These are phyloP conservation scores for Lachancea dasiensis DNA, from an alignment of 805 yeast species.

Conservation along the genomic window DNA sequence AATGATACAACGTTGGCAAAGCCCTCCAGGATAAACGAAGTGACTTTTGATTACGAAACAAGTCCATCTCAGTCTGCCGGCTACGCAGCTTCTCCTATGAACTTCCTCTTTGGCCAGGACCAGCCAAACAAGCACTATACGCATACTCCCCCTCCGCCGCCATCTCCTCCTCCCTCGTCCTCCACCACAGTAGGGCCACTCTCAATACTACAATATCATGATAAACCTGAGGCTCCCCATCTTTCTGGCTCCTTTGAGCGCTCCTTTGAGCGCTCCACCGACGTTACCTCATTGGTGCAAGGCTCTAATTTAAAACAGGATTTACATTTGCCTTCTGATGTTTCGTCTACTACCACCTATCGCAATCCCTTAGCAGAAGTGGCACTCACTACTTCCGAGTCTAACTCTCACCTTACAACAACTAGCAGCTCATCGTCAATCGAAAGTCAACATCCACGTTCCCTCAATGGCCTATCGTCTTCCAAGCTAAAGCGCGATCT, in stretches of 20 bases:
- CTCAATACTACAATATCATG: too few species aligned
- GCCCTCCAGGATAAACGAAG: conserved; percentile 8
- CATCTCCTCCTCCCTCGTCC: too few species aligned
- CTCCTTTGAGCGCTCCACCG: too few species aligned
- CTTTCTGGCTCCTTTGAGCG: too few species aligned
- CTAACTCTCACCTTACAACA: neutral
- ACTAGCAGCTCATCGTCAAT: conserved; percentile 1
- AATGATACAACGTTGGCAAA: conserved; percentile 9
- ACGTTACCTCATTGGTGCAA: neutral
- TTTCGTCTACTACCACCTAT: neutral
- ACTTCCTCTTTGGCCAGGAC: conserved; percentile 3
- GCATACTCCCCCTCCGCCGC: conserved; percentile 6
- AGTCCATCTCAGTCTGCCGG: too few species aligned
- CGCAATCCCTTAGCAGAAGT: conserved; percentile 2
- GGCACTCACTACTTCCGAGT: neutral
- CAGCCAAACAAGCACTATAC: neutral
- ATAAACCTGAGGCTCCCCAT: too few species aligned
- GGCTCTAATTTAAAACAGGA: neutral
- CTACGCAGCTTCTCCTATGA: conserved; percentile 7
- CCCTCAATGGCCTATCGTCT: conserved; percentile 2
- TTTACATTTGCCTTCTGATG: neutral
- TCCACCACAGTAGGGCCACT: too few species aligned
- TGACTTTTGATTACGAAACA: conserved; percentile 7
- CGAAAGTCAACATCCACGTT: conserved; percentile 4
- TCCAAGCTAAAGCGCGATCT: conserved; percentile 1